Conservation (phyloP, 2,329 filamentous ascomycete species). For the Pseudocercospora vitis region DNA sequence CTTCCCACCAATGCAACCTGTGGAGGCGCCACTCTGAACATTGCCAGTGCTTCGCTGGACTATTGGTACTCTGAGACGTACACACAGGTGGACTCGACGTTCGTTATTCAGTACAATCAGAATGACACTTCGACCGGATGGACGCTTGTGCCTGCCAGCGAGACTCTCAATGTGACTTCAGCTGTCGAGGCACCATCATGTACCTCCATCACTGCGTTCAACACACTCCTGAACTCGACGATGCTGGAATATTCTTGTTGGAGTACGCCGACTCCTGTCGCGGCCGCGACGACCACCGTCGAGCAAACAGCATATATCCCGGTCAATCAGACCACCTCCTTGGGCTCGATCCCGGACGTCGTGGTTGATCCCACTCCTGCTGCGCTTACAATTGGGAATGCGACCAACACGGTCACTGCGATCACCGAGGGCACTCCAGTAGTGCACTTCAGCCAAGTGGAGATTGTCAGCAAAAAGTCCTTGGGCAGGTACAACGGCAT, state of each 20-base stretch:
- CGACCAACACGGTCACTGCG: conserved; percentile 25
- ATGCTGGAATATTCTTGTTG: conserved; percentile 27
- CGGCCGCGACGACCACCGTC: conserved; percentile 35
- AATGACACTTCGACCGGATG: conserved; percentile 35
- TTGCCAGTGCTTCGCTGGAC: conserved; percentile 37
- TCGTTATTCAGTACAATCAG: conserved; percentile 31
- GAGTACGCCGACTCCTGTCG: conserved; percentile 33
- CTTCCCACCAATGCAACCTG: conserved; percentile 23
- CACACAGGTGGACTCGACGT: conserved; percentile 37
- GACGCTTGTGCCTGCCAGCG: conserved; percentile 34
- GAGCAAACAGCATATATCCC: conserved; percentile 34
- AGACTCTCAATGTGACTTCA: conserved; percentile 37
- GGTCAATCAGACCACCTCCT: conserved; percentile 32
- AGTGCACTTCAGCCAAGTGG: conserved; percentile 46
- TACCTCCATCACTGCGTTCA: conserved; percentile 26
- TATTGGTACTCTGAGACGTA: conserved; percentile 39
- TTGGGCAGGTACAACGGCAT: conserved; percentile 33
- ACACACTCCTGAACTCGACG: conserved; percentile 22
- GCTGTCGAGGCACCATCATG: conserved; percentile 34
- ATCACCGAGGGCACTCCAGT: conserved; percentile 41
- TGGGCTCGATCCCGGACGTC: conserved; percentile 32
- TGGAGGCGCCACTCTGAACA: conserved; percentile 38
- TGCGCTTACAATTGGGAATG: conserved; percentile 29
- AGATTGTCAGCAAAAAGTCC: conserved; percentile 40
- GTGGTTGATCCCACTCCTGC: conserved; percentile 34